Evolutionary conservation across 2,329 filamentous ascomycete genomes (phyloP), one percentile per base, ranked within the genome.

Genomic region (Alternaria ethzedia): DNA sequence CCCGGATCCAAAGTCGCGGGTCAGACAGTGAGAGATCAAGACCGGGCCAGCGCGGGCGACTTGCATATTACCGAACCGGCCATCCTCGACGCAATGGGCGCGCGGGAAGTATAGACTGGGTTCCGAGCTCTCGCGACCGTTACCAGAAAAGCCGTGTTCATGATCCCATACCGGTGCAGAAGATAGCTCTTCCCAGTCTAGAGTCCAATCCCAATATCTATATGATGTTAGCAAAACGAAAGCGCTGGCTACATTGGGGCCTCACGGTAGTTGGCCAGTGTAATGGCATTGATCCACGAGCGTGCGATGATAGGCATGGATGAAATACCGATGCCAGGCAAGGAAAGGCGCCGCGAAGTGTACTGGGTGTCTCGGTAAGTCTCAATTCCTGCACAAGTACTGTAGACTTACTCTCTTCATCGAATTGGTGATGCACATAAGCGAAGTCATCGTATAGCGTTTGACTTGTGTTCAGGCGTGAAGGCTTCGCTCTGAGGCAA

Each of bases 141-240:
- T 69, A 21, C 74, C 72, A 8, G 78, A 77, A 57, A 80, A 80
- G 20, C 77, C 78, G 13, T 50, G 56, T 13, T 59, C 44, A 3
- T 56, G 15, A 15, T 70, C 66, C 54, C 57, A 72, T n/a, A 79
- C 64, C 21, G 75, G 62, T 6, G 76, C 69, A 10, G 54, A 50
- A 17, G 64, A 64, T 9, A 78, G 56, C 60, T 71, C 64, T 12
- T 65, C 59, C 52, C 66, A 70, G 52, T 81, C 78, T 2, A 74
- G 68, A 5, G 70, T 72, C 79, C 79, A 81, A 58, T 81, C 75
- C 78, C 78, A 81, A 67, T 80, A 57, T 79, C 54, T 57, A 23
- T 6, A 26, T 13, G 3, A 30, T 4, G 23, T 30, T 44, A 41
- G 47, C 23, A 21, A 21, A 15, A 36, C 25, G 12, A 13, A 44